Base-by-base conservation (phyloP, 2,329 filamentous ascomycete genomes). In the Botrytis tulipae region DNA sequence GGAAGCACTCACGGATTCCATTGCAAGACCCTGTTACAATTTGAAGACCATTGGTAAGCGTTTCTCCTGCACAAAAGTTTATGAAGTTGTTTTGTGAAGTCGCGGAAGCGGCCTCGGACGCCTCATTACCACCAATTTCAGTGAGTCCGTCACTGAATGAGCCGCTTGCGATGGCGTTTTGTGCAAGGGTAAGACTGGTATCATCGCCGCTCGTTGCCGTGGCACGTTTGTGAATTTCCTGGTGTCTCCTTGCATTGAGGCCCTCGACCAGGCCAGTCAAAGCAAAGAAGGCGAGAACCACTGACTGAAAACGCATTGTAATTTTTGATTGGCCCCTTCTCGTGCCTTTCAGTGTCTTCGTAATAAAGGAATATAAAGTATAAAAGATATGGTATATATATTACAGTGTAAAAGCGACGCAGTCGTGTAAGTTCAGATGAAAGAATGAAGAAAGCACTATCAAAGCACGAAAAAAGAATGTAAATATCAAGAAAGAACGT, bases 21-120 rank as follows among this genome's bases (percentile, higher is more conserved):
- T 91, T 91, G 83, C 89, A 91, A 48, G 89, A 91, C 29, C 89
- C 89, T 14, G 77, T 81, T 73, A 83, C 83, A 69, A 86, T 83
- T 79, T 91, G 89, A 61, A 86, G 81, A 78, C 89, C 89, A 78
- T 91, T 88, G 75, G 89, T 91, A 69, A 89, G 79, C 0, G 83
- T 85, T 79, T 79, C 76, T 16, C 78, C 79, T 29, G 74, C 66
- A 57, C 78, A 80, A 70, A 74, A 75, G 73, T 80, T 79, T 71
- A 80, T 79, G 66, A 80, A 80, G 75, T 79, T 79, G 71, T 78
- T 78, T 25, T 63, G 54, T 25, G 78, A 80, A 18, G 77, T 79
- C 22, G 46, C 37, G 10, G 78, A 80, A 59, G 32, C 14, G 32
- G 77, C 73, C 69, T 79, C 75, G 5, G 70, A 74, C 72, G 61